These are phyloP conservation scores for Aspergillus caelatus DNA, from an alignment of 2,329 filamentous ascomycete genomes.

Conservation along the genomic window DNA sequence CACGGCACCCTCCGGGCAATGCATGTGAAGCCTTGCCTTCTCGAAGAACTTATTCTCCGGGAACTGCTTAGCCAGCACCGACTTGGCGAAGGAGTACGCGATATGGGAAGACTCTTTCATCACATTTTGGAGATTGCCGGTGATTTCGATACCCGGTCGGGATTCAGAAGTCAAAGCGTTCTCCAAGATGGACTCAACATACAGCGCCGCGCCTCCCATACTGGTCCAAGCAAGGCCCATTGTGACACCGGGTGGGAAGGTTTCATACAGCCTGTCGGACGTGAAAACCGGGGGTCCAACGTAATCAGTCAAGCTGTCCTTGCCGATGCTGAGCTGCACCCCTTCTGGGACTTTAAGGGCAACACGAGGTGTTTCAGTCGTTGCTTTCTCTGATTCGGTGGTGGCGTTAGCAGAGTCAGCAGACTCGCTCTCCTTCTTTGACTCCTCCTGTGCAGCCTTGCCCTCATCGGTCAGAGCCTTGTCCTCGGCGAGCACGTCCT, in stretches of 20 bases:
- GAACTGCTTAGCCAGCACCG: constrained; percentile 80
- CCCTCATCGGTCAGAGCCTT: constrained; percentile 83
- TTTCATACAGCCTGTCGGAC: constrained; percentile 91
- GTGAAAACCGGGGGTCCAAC: constrained; percentile 96
- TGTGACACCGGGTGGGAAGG: constrained; percentile 87
- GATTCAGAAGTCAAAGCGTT: constrained; percentile 74
- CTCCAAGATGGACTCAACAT: constrained; percentile 95
- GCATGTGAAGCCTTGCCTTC: constrained; percentile 90
- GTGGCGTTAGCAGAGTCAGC: constrained; percentile 65
- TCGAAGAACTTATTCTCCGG: constrained; percentile 94
- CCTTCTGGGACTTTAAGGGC: constrained; percentile 81
- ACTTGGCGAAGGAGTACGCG: constrained; percentile 94
- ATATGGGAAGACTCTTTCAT: constrained; percentile 98
- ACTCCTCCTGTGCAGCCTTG: constrained; percentile 72
- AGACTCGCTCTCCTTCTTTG: constrained; percentile 58
- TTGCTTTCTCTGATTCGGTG: constrained; percentile 43
- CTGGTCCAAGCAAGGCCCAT: constrained; percentile 99
- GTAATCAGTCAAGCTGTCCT: constrained; percentile 92
- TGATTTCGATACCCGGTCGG: constrained; percentile 81
- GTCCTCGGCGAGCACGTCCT: constrained; percentile 77
- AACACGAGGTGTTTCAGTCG: constrained; percentile 66
- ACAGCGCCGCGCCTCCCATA: constrained; percentile 93
- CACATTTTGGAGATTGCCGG: constrained; percentile 90
- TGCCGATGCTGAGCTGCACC: constrained; percentile 83
- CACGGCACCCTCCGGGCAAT: constrained; percentile 94